Evolutionary conservation across 768 basidiomycete species (phyloP).

Genomic region (Auriscalpium vulgare): DNA sequence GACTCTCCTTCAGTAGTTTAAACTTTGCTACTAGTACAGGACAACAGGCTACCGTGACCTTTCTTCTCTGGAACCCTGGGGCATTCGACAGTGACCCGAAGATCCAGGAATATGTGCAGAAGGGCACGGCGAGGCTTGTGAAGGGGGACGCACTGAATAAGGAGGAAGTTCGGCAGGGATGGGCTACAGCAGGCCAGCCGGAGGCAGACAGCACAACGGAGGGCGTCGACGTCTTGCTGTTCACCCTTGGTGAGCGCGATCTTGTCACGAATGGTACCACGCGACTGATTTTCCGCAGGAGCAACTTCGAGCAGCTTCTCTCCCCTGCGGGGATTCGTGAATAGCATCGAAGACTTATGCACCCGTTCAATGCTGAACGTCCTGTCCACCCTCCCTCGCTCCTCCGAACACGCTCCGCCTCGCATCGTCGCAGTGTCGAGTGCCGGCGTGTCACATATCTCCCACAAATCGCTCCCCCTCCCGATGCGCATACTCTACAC

Average conservation of each 20-base stretch:
- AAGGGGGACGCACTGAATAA: conserved; percentile 54
- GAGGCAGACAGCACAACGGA: conserved; percentile 10
- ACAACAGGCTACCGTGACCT: conserved; percentile 52
- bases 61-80: conserved; percentile 44
- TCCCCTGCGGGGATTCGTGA: conserved; percentile 38
- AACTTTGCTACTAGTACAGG: conserved; percentile 30
- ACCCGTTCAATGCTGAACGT: conserved; percentile 49
- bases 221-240: conserved; percentile 47
- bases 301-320: conserved; percentile 35
- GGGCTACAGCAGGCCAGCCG: conserved; percentile 34
- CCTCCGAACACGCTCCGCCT: conserved; percentile 19
- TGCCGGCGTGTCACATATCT: conserved; percentile 38
- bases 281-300: conserved; percentile 25
- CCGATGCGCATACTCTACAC: conserved; percentile 42
- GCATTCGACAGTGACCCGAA: conserved; percentile 46
- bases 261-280: no score
- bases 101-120: conserved; percentile 43
- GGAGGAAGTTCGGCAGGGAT: conserved; percentile 43
- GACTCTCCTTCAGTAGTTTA: not conserved
- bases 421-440: conserved; percentile 50
- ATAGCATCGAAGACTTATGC: conserved; percentile 49
- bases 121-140: conserved; percentile 45
- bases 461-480: conserved; percentile 39
- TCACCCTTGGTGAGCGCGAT: conserved; percentile 40
- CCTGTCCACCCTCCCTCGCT: conserved; percentile 42